Evolutionary conservation across 2,329 filamentous ascomycete genomes (phyloP).

Genomic region (Periconia macrospinosa): DNA sequence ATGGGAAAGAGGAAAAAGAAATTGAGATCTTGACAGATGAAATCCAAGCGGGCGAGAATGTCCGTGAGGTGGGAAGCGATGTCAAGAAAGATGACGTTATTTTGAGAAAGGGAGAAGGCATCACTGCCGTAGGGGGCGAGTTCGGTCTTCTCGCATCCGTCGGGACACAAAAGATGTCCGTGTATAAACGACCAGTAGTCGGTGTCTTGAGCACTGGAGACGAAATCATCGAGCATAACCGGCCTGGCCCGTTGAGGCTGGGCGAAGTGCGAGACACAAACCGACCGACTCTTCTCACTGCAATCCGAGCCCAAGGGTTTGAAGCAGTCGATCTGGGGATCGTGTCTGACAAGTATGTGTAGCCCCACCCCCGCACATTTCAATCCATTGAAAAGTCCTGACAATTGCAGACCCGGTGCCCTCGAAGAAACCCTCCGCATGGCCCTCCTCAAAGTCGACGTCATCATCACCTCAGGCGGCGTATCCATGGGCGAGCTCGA

Average conservation of each 20-base stretch:
- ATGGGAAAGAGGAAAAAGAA: conserved; percentile 81
- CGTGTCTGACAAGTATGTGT: conserved; percentile 65
- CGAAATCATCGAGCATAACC: conserved; percentile 79
- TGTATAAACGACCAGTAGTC: conserved; percentile 76
- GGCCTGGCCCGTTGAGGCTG: conserved; percentile 63
- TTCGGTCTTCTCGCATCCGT: conserved; percentile 87
- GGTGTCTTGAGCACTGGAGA: conserved; percentile 93
- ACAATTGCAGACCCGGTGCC: conserved; percentile 58
- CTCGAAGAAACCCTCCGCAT: conserved; percentile 77
- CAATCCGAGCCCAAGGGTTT: conserved; percentile 73
- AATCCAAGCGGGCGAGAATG: conserved; percentile 79
- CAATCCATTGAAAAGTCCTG: conserved; percentile 11
- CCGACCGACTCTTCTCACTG: conserved; percentile 81
- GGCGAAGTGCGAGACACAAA: conserved; percentile 96
- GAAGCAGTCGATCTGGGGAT: conserved; percentile 85
- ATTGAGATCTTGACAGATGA: conserved; percentile 82
- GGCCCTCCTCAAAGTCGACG: conserved; percentile 72
- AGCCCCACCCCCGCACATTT: no score
- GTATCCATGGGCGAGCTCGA: conserved; percentile 98
- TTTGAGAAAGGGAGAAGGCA: conserved; percentile 75
- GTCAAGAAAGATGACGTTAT: conserved; percentile 70
- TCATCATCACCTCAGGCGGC: conserved; percentile 89
- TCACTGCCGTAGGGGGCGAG: conserved; percentile 86
- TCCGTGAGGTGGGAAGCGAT: conserved; percentile 90
- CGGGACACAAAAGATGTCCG: conserved; percentile 69